Evolutionary conservation across 2,329 filamentous ascomycete species (phyloP).

Genomic region (Talaromyces piceae): DNA sequence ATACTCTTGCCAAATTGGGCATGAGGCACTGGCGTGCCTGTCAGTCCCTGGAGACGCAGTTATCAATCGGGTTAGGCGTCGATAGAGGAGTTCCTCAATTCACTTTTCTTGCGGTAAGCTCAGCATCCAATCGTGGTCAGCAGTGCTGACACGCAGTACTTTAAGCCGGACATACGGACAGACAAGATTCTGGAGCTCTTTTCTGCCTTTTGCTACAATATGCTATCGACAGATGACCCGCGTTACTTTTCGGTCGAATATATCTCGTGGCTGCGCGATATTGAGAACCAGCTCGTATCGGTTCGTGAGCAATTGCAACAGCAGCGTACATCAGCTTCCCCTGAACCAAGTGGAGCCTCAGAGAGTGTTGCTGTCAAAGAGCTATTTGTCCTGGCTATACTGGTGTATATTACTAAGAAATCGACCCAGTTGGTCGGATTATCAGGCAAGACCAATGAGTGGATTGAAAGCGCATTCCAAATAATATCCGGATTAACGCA

Average conservation of each 20-base stretch:
- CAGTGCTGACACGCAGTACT: neutral
- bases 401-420: neutral
- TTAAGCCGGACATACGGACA: neutral
- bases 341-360: neutral
- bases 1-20: slow-evolving; percentile 1
- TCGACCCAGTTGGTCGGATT: neutral
- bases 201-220: neutral
- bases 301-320: neutral
- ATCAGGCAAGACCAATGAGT: neutral
- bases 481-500: neutral
- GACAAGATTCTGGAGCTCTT: slow-evolving; percentile 1
- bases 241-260: neutral
- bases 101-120: neutral
- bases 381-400: neutral
- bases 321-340: neutral
- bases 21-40: slow-evolving; percentile 2
- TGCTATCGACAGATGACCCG: neutral
- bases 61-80: neutral
- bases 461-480: neutral
- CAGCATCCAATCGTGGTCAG: neutral
- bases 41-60: neutral
- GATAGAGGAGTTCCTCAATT: neutral
- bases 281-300: neutral
- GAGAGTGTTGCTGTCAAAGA: neutral
- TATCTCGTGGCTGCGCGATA: neutral